Evolutionary conservation across 495 filamentous ascomycete species (phyloP), one percentile per base, ranked within the genome.

Genomic region (Pseudomonodictys pantanalensis): DNA sequence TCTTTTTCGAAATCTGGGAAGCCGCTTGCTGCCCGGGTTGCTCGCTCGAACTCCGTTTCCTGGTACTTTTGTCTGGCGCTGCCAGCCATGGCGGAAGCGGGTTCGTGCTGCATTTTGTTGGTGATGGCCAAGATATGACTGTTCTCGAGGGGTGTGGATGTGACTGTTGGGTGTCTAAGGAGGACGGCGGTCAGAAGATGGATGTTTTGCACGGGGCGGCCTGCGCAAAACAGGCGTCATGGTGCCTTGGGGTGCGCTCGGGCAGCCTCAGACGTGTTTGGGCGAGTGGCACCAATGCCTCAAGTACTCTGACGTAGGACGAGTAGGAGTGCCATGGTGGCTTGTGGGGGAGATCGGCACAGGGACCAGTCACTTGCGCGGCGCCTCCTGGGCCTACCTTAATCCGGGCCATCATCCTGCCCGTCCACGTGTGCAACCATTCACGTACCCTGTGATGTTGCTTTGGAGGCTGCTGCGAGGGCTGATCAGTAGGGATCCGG

Each of bases 1-100:
- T 33, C 28, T 23, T n/a, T 30, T 58, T 68, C 66, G 54, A 68
- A 62, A 3, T 68, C 66, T 2, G 57, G 17, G 49, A 68, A 68
- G 11, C 51, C 50, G 7, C 56, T 51, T 20, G 22, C 25, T 32
- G 17, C 22, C 33, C 65, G 60, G 22, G 56, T 54, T 32, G 48
- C 50, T 25, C 57, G 60, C 17, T 64, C 60, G 44, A 58, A 38
- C 44, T 68, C 52, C 15, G 49, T 52, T 32, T 67, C 59, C 38
- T 67, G 52, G 35, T 51, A 43, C 18, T 30, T 32, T 38, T 67
- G 64, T 18, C 56, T 55, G 35, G 49, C 39, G n/a, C 49, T 48
- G 46, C 43, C 54, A 39, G 55, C 64, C 50, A 63, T 51, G 11
- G 55, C 58, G 42, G 22, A 33, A 1, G 39, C 51, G 28, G 56